Conservation (phyloP, 306 rosid species). For the Cucurbita maxima region DNA sequence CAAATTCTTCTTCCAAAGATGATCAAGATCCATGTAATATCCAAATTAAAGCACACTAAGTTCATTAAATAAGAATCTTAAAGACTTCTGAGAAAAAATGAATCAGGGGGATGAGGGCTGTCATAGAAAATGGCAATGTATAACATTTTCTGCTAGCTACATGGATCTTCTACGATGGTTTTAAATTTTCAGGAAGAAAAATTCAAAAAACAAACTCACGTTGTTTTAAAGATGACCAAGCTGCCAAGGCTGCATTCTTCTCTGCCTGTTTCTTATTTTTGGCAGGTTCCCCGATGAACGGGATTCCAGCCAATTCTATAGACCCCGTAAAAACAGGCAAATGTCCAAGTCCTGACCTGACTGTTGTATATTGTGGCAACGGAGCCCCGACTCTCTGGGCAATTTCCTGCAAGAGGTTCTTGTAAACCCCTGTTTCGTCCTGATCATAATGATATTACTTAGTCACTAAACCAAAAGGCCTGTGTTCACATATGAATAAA, state of each 20-base stretch:
- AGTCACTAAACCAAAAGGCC: not conserved
- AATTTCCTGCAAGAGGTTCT: constrained; percentile 87
- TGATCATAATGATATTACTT: not conserved
- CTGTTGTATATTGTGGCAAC: constrained; percentile 74
- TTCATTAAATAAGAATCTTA: not conserved
- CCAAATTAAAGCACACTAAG: not conserved
- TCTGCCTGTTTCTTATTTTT: constrained; percentile 92
- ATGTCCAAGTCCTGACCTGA: constrained; percentile 83
- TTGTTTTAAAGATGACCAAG: constrained; percentile 87
- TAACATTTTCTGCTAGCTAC: not conserved
- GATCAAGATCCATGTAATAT: not conserved
- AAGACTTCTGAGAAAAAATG: not conserved
- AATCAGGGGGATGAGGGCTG: not conserved
- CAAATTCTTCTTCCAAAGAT: not conserved
- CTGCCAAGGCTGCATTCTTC: constrained; percentile 97
- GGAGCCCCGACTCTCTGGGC: constrained; percentile 92
- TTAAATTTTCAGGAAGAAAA: not conserved
- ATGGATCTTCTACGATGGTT: not conserved
- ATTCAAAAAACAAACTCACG: constrained; percentile 24
- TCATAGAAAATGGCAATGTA: not conserved
- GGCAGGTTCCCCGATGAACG: constrained; percentile 78
- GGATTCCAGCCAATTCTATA: constrained; percentile 76
- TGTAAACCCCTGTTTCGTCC: constrained; percentile 97
- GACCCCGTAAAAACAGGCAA: constrained; percentile 78
- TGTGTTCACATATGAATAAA: not conserved